These are phyloP conservation scores for Pachysolen tannophilus DNA, from an alignment of 805 yeast species.

Conservation along the genomic window DNA sequence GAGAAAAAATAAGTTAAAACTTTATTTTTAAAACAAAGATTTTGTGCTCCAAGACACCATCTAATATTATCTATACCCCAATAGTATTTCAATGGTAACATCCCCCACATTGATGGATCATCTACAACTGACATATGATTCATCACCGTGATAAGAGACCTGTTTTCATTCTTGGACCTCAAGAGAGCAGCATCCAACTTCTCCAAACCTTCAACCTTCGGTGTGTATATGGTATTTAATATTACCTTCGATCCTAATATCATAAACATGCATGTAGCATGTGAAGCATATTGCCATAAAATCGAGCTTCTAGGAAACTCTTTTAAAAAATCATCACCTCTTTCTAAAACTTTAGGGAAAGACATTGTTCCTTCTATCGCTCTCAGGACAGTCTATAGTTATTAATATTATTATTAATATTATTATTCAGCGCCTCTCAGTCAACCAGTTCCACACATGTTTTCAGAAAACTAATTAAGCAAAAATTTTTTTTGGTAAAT, in stretches of 20 bases:
- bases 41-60: constrained; percentile 94
- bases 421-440: too few species aligned
- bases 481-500: too few species aligned
- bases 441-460: too few species aligned
- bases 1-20: constrained; percentile 58
- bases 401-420: too few species aligned
- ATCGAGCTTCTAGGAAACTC: constrained; percentile 51
- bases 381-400: not conserved
- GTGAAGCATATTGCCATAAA: constrained; percentile 64
- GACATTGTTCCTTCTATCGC: constrained; percentile 39
- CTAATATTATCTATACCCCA: constrained; percentile 59
- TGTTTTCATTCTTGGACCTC: constrained; percentile 55
- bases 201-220: constrained; percentile 53
- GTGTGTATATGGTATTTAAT: constrained; percentile 54
- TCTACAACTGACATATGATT: constrained; percentile 90
- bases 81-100: constrained; percentile 66
- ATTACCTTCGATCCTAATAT: constrained; percentile 58
- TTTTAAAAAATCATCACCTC: constrained; percentile 66
- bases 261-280: constrained; percentile 58
- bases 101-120: constrained; percentile 88
- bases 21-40: constrained; percentile 68
- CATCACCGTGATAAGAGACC: constrained; percentile 81
- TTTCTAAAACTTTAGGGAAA: constrained; percentile 52
- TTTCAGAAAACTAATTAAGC: too few species aligned
- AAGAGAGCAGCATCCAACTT: constrained; percentile 56